Base-by-base conservation (phyloP, 768 basidiomycete species). In the Postia placenta region DNA sequence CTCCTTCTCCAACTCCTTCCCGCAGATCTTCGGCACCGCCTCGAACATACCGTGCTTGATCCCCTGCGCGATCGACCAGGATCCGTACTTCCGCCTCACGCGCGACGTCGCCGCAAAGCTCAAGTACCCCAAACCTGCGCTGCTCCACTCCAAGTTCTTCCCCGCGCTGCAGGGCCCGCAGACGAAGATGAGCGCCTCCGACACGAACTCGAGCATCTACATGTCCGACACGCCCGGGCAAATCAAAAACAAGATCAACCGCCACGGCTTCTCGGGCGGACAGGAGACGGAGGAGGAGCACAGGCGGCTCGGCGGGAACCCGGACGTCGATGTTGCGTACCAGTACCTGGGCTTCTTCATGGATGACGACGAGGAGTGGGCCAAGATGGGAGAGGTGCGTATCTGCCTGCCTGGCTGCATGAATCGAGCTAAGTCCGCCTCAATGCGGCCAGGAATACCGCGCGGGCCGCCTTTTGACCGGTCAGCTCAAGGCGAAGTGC, bases 121-220 rank as follows among this genome's bases (percentile, higher is more conserved):
- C 60, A 95, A 92, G 68, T 96, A 95, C 71, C 92, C 86, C 37
- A 99, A 99, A 66, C 96, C 96, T 2, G 70, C 87, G 2, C 79
- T 97, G 22, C 71, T 99, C 42, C 93, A 98, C 67, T 80, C 94
- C 41, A 95, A 95, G 62, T 99, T 99, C 76, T 95, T 99, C 73
- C 96, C 96, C 11, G 94, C 96, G 4, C 76, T 99, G 9, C 95
- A 97, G 68, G 96, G 96, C 37, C 89, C 96, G 2, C 92, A 96
- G 67, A 95, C 92, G 28, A 99, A 99, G 72, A 99, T 99, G 96
- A 96, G 93, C 65, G 96, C 96, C 4, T 93, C 90, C 43, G 87
- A 95, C 66, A 73, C 81, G 19, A 95, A 93, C 68, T 89, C 86
- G 55, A 89, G 89, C 55, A 94, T 99, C 57, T 98, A 79, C 74